These are phyloP conservation scores for Cercospora zeina DNA, from an alignment of 2,329 filamentous ascomycete species.

Conservation along the genomic window DNA sequence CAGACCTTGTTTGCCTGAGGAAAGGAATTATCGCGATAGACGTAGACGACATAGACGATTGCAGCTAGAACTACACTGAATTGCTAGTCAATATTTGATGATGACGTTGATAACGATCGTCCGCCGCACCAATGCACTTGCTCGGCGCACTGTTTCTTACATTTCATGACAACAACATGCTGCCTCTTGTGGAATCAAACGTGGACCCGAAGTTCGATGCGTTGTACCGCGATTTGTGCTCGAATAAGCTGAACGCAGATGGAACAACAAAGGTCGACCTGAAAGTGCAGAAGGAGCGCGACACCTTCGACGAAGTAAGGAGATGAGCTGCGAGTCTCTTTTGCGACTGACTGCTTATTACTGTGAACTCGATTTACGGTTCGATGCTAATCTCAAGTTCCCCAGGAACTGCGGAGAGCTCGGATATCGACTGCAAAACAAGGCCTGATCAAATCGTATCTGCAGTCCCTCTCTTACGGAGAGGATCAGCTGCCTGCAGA, in stretches of 20 bases:
- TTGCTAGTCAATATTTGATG: not conserved
- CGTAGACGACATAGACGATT: not conserved
- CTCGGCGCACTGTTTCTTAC: not conserved
- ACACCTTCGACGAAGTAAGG: conserved; percentile 44
- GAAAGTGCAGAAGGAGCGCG: conserved; percentile 45
- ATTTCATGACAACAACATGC: conserved; percentile 1
- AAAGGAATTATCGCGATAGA: no score
- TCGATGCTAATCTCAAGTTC: not conserved
- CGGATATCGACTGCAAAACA: conserved; percentile 40
- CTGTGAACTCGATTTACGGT: not conserved
- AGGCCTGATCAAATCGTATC: conserved; percentile 40
- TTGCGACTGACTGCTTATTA: not conserved
- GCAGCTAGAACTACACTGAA: not conserved
- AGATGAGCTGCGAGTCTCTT: not conserved
- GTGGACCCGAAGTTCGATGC: conserved; percentile 48
- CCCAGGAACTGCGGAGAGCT: conserved; percentile 43
- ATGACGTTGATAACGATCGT: not conserved
- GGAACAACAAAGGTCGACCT: conserved; percentile 48
- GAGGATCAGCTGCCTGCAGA: conserved; percentile 45
- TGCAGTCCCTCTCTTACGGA: conserved; percentile 41
- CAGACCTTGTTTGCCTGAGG: not conserved
- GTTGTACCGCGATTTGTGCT: conserved; percentile 49
- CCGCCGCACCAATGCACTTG: not conserved
- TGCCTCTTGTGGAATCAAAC: conserved; percentile 2
- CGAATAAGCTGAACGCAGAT: conserved; percentile 47